Conservation (phyloP, 2,329 filamentous ascomycete genomes). For the Aspergillus pseudotamarii region DNA sequence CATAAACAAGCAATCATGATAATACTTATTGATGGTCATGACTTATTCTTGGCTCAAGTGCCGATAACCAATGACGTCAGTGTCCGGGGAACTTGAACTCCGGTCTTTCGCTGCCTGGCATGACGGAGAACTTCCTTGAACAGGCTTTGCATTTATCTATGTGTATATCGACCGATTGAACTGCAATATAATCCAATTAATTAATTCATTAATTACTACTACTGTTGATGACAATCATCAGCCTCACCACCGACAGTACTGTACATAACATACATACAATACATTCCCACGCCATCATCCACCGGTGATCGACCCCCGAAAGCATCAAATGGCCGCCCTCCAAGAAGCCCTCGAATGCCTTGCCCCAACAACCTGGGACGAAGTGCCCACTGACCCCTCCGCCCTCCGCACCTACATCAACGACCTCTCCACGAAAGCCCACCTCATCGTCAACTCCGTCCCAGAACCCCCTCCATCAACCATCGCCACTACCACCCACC, state of each 20-base stretch:
- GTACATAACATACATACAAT: background rate
- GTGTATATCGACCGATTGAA: background rate
- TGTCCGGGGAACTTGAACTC: background rate
- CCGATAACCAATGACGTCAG: conserved; percentile 10
- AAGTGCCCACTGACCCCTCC: conserved; percentile 47
- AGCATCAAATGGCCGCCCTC: conserved; percentile 54
- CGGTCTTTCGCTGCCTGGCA: background rate
- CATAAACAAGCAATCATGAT: too few species aligned
- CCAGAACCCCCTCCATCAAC: conserved; percentile 56
- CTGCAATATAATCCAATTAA: background rate
- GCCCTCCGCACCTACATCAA: conserved; percentile 58
- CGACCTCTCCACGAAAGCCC: conserved; percentile 66
- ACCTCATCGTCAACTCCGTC: conserved; percentile 75
- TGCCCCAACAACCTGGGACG: conserved; percentile 58
- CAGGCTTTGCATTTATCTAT: background rate
- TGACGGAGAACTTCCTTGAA: background rate
- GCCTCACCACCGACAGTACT: background rate
- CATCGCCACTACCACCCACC: conserved; percentile 26
- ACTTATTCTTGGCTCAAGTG: background rate
- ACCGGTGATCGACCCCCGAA: background rate
- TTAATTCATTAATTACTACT: background rate
- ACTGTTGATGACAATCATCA: background rate
- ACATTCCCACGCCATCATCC: background rate
- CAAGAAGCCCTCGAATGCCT: conserved; percentile 63
- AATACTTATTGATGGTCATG: too few species aligned